Evolutionary conservation across 2,329 filamentous ascomycete genomes (phyloP), one percentile per base, ranked within the genome.

Genomic region (Sclerotinia glacialis): DNA sequence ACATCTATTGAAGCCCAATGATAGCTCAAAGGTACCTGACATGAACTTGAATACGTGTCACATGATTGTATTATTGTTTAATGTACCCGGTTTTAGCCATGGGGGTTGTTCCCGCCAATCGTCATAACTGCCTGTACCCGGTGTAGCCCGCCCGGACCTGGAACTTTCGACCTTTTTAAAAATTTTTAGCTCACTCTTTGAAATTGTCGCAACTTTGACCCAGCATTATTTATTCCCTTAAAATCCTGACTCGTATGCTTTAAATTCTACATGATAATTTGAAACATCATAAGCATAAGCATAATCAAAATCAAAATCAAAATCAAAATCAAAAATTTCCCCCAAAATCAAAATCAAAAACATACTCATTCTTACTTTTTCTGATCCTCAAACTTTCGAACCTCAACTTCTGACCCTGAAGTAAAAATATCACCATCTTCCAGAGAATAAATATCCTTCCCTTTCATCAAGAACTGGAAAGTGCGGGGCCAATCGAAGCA

Each of bases 401-500:
- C n/a, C n/a, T n/a, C n/a, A n/a, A n/a, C n/a, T n/a, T n/a, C n/a
- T n/a, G n/a, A n/a, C n/a, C n/a, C n/a, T n/a, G n/a, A n/a, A n/a
- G n/a, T n/a, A n/a, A n/a, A n/a, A n/a, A n/a, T n/a, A n/a, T n/a
- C n/a, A n/a, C n/a, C n/a, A n/a, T n/a, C n/a, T n/a, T n/a, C n/a
- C n/a, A n/a, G n/a, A n/a, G n/a, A n/a, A n/a, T n/a, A n/a, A n/a
- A n/a, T n/a, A n/a, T n/a, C n/a, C n/a, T n/a, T 55, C 53, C 31
- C 53, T 42, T 42, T 42, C 34, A 56, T 42, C 53, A 50, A 23
- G 58, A 61, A 21, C 44, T 40, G 46, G n/a, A 49, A 50, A 61
- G 58, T 61, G 44, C 58, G 58, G 58, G 58, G 44, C 58, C 58
- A 61, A 61, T 21, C 44, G 58, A 49, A 61, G 28, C 58, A 47